These are phyloP conservation scores for Boletales sp. DNA, from an alignment of 768 basidiomycete species.

Conservation along the genomic window DNA sequence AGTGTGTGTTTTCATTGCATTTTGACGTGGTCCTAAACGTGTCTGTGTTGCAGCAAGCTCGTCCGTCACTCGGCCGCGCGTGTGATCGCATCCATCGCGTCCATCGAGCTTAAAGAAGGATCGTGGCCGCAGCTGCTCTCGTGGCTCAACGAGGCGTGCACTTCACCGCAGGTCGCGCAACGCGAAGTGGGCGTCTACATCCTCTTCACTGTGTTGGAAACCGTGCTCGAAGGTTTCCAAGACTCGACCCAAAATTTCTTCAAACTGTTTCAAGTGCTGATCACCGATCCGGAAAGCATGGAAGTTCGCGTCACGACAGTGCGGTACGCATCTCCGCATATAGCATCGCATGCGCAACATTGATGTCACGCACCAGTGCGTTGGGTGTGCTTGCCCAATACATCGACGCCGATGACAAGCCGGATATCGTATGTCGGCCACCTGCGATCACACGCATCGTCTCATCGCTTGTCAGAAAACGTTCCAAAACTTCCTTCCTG, in stretches of 20 bases:
- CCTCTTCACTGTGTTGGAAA: slow-evolving; percentile 87
- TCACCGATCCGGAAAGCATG: slow-evolving; percentile 80
- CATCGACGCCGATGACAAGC: slow-evolving; percentile 84
- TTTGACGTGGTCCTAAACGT: not conserved
- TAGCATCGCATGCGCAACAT: not conserved
- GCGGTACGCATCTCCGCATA: slow-evolving; percentile 40
- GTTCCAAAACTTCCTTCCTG: slow-evolving; percentile 83
- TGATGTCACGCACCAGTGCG: slow-evolving; percentile 44
- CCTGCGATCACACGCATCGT: not conserved
- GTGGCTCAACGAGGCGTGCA: slow-evolving; percentile 77
- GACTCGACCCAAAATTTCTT: slow-evolving; percentile 72
- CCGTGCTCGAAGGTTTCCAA: slow-evolving; percentile 86
- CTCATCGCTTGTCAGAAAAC: slow-evolving; percentile 51
- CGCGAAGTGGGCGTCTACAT: slow-evolving; percentile 93
- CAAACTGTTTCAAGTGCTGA: slow-evolving; percentile 67
- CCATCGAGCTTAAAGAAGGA: slow-evolving; percentile 75
- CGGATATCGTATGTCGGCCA: slow-evolving; percentile 63
- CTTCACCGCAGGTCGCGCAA: slow-evolving; percentile 62
- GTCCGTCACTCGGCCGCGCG: slow-evolving; percentile 93
- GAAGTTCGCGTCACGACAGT: slow-evolving; percentile 91
- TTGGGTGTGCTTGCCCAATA: slow-evolving; percentile 92
- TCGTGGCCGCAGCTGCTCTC: slow-evolving; percentile 87
- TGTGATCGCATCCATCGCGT: slow-evolving; percentile 88
- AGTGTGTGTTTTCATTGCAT: slow-evolving; percentile 44
- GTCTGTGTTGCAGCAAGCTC: slow-evolving; percentile 55